These are phyloP conservation scores for Triglochin maritima DNA, from an alignment of 106 monocot genomes.

Conservation along the genomic window DNA sequence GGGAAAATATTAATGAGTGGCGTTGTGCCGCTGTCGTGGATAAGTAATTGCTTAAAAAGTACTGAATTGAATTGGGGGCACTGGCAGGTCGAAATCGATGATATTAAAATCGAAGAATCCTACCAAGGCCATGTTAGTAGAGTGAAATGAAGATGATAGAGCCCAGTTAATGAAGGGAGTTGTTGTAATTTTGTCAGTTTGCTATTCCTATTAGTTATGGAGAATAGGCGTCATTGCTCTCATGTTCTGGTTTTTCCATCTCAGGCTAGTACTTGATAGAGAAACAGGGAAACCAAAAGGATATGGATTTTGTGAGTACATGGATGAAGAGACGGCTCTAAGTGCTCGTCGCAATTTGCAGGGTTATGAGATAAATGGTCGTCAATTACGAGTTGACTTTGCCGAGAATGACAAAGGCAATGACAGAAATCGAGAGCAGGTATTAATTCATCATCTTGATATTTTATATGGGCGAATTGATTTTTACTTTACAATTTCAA, in stretches of 20 bases:
- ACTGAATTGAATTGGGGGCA: too few relatives aligned
- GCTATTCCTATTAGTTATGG: too few relatives aligned
- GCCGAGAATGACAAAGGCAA: conserved; percentile 89
- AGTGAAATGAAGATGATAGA: too few relatives aligned
- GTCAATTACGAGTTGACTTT: conserved; percentile 94
- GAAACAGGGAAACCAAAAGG: conserved; percentile 97
- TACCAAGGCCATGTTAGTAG: too few relatives aligned
- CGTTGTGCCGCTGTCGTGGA: too few relatives aligned
- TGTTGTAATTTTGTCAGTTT: too few relatives aligned
- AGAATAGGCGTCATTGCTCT: too few relatives aligned
- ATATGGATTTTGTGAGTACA: conserved; percentile 98
- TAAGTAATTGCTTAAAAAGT: too few relatives aligned
- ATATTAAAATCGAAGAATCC: too few relatives aligned
- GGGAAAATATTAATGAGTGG: too few relatives aligned
- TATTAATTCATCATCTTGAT: neutral
- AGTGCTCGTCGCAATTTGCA: conserved; percentile 97
- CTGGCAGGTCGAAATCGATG: too few relatives aligned
- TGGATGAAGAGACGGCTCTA: conserved; percentile 95
- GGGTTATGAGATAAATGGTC: conserved; percentile 98
- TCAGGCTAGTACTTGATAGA: conserved; percentile 89
- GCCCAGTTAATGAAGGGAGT: too few relatives aligned
- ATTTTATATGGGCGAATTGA: neutral
- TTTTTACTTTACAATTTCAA: neutral
- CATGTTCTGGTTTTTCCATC: neutral
- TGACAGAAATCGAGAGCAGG: conserved; percentile 86